phyloP scores from a whole-genome alignment of 78 protist species.

The Corallochytrium limacisporum region DNA sequence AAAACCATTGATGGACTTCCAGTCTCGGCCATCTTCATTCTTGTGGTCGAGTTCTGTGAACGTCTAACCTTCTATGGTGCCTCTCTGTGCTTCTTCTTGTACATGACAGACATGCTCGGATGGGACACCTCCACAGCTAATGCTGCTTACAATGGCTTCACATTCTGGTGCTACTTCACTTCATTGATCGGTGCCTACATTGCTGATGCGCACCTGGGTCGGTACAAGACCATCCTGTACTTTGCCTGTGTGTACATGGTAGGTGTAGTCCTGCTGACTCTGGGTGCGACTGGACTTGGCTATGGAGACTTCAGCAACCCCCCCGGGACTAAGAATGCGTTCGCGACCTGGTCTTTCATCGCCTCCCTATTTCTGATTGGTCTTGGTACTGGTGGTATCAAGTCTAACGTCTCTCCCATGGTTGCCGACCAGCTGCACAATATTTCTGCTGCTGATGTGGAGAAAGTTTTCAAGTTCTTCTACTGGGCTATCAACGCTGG shows the following conservation, averaged over 20 bases:
- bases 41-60: too few relatives aligned
- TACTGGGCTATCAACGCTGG: constrained; percentile 6
- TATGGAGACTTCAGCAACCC: too few relatives aligned
- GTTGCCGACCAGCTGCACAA: constrained; percentile 8
- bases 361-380: neutral
- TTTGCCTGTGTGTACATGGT: constrained; percentile 6
- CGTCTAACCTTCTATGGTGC: too few relatives aligned
- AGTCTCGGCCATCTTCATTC: too few relatives aligned
- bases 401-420: neutral
- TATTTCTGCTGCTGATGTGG: neutral
- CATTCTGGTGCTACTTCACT: too few relatives aligned
- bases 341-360: neutral
- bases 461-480: neutral
- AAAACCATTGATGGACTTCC: too few relatives aligned
- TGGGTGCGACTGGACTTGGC: too few relatives aligned
- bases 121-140: too few relatives aligned
- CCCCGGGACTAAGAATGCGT: neutral
- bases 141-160: too few relatives aligned
- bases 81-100: too few relatives aligned
- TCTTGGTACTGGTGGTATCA: constrained; percentile 18
- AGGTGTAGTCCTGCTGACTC: too few relatives aligned
- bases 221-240: constrained; percentile 7
- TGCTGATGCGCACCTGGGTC: constrained; percentile 6
- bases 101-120: too few relatives aligned
- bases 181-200: neutral